phyloP scores from a whole-genome alignment of 2,329 filamentous ascomycete species.

The Hymenoscyphus albidus region DNA sequence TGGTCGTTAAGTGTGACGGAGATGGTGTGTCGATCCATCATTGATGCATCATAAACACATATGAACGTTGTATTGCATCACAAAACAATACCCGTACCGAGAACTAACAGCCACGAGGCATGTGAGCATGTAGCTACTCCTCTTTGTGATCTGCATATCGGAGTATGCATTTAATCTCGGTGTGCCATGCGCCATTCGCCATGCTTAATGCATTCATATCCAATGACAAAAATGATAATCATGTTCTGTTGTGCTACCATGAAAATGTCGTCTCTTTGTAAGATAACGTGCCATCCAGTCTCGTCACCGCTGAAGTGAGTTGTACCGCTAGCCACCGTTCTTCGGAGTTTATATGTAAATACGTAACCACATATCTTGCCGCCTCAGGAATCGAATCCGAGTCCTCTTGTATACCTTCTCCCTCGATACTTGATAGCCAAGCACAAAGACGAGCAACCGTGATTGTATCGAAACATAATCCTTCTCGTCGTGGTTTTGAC shows the following conservation, averaged over 20 bases:
- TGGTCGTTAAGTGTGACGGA: slow-evolving; percentile 6
- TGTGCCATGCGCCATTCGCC: slow-evolving; percentile 13
- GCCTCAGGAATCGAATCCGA: slow-evolving; percentile 28
- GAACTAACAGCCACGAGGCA: slow-evolving; percentile 11
- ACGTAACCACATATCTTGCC: slow-evolving; percentile 29
- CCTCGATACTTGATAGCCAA: slow-evolving; percentile 34
- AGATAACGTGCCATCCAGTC: slow-evolving; percentile 24
- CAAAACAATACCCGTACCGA: slow-evolving; percentile 13
- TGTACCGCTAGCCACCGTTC: slow-evolving; percentile 34
- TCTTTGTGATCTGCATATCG: slow-evolving; percentile 4
- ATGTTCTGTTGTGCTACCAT: slow-evolving; percentile 24
- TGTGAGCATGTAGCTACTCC: slow-evolving; percentile 10
- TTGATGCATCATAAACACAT: slow-evolving; percentile 5
- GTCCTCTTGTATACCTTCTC: slow-evolving; percentile 31
- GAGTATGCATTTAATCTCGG: slow-evolving; percentile 1
- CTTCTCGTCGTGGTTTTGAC: slow-evolving; percentile 34
- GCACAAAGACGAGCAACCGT: slow-evolving; percentile 32
- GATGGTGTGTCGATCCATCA: slow-evolving; percentile 6
- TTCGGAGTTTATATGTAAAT: slow-evolving; percentile 32
- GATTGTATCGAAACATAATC: slow-evolving; percentile 34
- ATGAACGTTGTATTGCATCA: slow-evolving; percentile 10
- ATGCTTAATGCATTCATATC: slow-evolving; percentile 8
- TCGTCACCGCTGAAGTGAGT: slow-evolving; percentile 27
- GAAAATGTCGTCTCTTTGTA: slow-evolving; percentile 35
- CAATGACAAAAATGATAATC: not conserved